These are phyloP conservation scores for Afroboletus lepidellus DNA, from an alignment of 1,284 basidiomycete genomes.

Conservation along the genomic window DNA sequence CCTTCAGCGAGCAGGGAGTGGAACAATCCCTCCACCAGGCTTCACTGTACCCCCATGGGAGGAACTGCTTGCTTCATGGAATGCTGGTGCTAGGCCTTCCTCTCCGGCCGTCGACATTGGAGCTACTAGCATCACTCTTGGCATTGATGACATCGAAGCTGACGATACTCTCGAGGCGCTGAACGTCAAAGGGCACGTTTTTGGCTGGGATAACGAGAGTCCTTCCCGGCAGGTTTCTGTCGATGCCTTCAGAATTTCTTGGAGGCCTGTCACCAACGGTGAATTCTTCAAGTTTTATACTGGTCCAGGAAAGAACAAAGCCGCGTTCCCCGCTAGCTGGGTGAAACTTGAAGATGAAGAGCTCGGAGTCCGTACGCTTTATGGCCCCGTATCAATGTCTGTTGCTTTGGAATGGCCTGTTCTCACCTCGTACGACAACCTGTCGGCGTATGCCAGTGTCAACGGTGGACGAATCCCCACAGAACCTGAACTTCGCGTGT, in stretches of 20 bases:
- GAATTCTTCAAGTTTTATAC: constrained; percentile 66
- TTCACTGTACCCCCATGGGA: constrained; percentile 79
- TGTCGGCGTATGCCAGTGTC: constrained; percentile 77
- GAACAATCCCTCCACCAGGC: constrained; percentile 77
- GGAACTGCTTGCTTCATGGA: constrained; percentile 67
- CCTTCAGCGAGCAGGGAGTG: constrained; percentile 72
- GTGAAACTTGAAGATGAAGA: constrained; percentile 47
- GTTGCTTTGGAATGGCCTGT: constrained; percentile 86
- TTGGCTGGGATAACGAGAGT: constrained; percentile 96
- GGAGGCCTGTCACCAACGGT: constrained; percentile 85
- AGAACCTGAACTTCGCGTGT: constrained; percentile 82
- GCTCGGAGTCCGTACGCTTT: constrained; percentile 76
- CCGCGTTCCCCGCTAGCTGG: constrained; percentile 65
- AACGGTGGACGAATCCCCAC: constrained; percentile 92
- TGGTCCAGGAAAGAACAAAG: constrained; percentile 35
- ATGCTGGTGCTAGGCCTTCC: constrained; percentile 44
- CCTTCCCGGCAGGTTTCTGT: constrained; percentile 63
- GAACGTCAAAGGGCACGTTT: constrained; percentile 61
- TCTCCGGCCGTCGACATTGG: constrained; percentile 55
- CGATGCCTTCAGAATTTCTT: constrained; percentile 70
- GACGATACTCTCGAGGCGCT: constrained; percentile 51
- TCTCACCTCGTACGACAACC: constrained; percentile 75
- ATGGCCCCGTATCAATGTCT: constrained; percentile 79
- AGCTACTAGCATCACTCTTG: constrained; percentile 62
- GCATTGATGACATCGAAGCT: constrained; percentile 82